Evolutionary conservation across 352 stramenopile species (phyloP).

Genomic region (Globisporangium abappressorium): DNA sequence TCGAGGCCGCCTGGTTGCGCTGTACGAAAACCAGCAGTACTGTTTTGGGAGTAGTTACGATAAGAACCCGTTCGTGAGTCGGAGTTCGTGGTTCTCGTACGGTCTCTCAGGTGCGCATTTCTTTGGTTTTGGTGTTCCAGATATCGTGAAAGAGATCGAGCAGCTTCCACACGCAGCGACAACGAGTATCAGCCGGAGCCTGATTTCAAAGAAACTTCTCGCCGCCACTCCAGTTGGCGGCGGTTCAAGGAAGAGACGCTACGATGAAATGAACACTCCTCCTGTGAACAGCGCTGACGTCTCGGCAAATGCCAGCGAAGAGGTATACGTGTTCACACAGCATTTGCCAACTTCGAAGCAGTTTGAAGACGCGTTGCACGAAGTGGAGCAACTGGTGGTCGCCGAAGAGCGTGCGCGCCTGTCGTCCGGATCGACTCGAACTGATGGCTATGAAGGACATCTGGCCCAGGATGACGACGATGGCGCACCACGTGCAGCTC

Average conservation of each 20-base stretch:
- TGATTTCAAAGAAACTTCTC: slow-evolving; percentile 21
- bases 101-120: slow-evolving; percentile 74
- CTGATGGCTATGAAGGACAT: slow-evolving; percentile 78
- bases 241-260: slow-evolving; percentile 27
- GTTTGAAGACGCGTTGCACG: slow-evolving; percentile 78
- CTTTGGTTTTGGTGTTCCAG: slow-evolving; percentile 75
- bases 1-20: slow-evolving; percentile 60
- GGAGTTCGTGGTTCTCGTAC: slow-evolving; percentile 81
- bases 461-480: slow-evolving; percentile 29
- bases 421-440: slow-evolving; percentile 83
- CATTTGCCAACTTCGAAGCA: slow-evolving; percentile 59
- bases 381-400: slow-evolving; percentile 75
- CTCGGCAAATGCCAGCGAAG: slow-evolving; percentile 19
- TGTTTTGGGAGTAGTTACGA: slow-evolving; percentile 30
- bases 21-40: slow-evolving; percentile 63
- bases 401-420: slow-evolving; percentile 82
- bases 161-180: slow-evolving; percentile 69
- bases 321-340: slow-evolving; percentile 88
- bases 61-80: slow-evolving; percentile 70
- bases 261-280: slow-evolving; percentile 24
- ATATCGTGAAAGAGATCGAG: slow-evolving; percentile 69
- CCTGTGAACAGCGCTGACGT: neutral
- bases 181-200: slow-evolving; percentile 51
- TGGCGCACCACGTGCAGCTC: slow-evolving; percentile 15
- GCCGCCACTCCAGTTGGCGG: slow-evolving; percentile 14